Evolutionary conservation across 2,329 filamentous ascomycete species (phyloP), one percentile per base, ranked within the genome.

Genomic region (Neoarthrinium moseri): DNA sequence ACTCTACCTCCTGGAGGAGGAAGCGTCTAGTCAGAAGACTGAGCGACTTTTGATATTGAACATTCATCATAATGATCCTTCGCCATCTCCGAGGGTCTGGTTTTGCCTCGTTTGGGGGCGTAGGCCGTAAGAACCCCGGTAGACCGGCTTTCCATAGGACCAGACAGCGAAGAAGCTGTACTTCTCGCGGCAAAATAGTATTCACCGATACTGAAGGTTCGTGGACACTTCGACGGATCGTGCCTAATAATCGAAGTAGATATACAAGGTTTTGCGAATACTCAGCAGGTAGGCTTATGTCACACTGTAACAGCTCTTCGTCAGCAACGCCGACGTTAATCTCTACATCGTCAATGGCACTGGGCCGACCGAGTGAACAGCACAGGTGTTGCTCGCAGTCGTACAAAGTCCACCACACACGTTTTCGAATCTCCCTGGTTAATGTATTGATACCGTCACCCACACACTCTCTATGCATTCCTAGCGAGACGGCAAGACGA

Each of bases 401-500:
- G 43, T 62, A 63, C 29, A 64, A 27, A 5, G 62, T 63, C 59
- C 61, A 63, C 61, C 61, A 65, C 15, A 63, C 51, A 17, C 59
- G 51, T 26, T 61, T 59, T 8, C 59, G 56, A 15, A 61, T 52
- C 36, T 60, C 54, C n/a, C 55, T 52, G 27, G 60, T 53, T 2
- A 57, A 36, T 17, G 51, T 45, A 8, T 68, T 61, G 43, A 71
- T 68, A 2, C 65, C 60, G 26, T 58, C 55, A n/a, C 64, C 65
- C 1, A 64, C 59, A 22, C 59, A 64, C 50, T 71, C 68, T 24
- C 68, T 62, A 49, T 73, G 70, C 65, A 73, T 68, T 4, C 69
- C 69, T 43, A 72, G 59, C 12, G 67, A 68, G 44, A 70, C 67
- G 3, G 69, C 67, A 61, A 72, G 66, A 12, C 68, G 63, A 11